Conservation (phyloP, 352 stramenopile genomes). For the Phytopythium chamaehyphon region DNA sequence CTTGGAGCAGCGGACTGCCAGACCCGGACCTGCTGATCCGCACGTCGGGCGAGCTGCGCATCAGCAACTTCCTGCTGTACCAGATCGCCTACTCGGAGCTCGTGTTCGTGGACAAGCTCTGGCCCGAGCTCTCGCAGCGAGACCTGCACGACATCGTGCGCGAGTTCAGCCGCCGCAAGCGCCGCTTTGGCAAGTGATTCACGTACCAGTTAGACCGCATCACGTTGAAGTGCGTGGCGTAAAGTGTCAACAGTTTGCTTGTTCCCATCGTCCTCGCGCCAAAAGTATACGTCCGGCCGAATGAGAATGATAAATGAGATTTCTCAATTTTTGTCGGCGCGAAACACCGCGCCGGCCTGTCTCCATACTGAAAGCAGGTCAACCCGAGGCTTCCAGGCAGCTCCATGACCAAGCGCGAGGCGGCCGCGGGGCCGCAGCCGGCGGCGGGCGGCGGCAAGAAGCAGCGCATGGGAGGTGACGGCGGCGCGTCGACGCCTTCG, state of each 20-base stretch:
- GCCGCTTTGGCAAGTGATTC: conserved; percentile 89
- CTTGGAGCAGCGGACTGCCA: conserved; percentile 54
- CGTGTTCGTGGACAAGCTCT: conserved; percentile 94
- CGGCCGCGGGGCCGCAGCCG: conserved; percentile 7
- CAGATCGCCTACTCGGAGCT: conserved; percentile 95
- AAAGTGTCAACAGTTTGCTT: not conserved
- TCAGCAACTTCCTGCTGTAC: conserved; percentile 97
- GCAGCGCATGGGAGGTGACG: conserved; percentile 10
- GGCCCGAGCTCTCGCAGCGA: conserved; percentile 90
- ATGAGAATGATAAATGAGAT: no score
- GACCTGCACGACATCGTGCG: conserved; percentile 78
- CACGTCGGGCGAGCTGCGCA: conserved; percentile 92
- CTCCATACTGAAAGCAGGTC: conserved; percentile 19
- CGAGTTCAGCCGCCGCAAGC: conserved; percentile 84
- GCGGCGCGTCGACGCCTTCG: not conserved
- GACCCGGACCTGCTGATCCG: conserved; percentile 95
- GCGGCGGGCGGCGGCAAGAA: conserved; percentile 16
- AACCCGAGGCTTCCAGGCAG: no score
- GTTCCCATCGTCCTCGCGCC: no score
- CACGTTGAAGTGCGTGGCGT: not conserved
- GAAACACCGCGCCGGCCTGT: conserved; percentile 5
- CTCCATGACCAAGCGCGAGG: conserved; percentile 6
- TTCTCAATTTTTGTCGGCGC: no score
- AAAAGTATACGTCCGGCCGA: no score
- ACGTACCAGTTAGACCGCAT: no score